Evolutionary conservation across 805 yeast species (phyloP), one percentile per base, ranked within the genome.

Genomic region (Maudiozyma pseudohumilis): DNA sequence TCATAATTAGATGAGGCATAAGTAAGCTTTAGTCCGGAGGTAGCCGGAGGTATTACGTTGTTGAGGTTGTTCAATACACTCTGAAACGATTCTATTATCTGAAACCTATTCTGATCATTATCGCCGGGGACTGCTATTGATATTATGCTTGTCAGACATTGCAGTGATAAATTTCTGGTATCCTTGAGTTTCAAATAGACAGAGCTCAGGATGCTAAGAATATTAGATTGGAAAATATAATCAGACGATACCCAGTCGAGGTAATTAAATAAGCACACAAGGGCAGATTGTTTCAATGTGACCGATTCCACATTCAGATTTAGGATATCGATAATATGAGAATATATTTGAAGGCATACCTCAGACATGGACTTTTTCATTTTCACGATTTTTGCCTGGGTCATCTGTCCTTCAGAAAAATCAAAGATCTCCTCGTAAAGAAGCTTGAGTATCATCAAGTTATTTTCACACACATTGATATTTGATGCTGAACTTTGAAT

Each of bases 351-450:
- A 45, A 85, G 81, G 53, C 92, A 88, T 61, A 92, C 97, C 35
- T 77, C 76, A 47, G 81, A 71, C 81, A 89, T 77, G 50, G 86
- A 80, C 33, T 72, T 65, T 60, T 85, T 89, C 57, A 92, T 72
- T 38, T 73, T 72, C 48, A 76, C 73, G 4, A 89, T 80, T 62
- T 87, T 89, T 4, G 95, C 95, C 61, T 85, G 95, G 30, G 98
- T 89, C 80, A 92, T 76, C 53, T 82, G 92, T 42, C 86, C 96
- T 33, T 83, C 82, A 11, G 92, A 77, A 55, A 69, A 89, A 61
- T 92, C 97, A 59, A 89, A 89, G 10, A 89, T 88, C 61, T 89
- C 98, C 63, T 89, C 98, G 37, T 88, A 76, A 48, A 89, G 70
- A 46, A 92, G 67, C 51, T 78, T 80, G 57, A 89, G 70, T 39